A percentile compares a stretch with the other conserved stretches of the same genome.
phyloP scores from a whole-genome alignment of 768 basidiomycete species.

The Rhodocollybia butyracea region DNA sequence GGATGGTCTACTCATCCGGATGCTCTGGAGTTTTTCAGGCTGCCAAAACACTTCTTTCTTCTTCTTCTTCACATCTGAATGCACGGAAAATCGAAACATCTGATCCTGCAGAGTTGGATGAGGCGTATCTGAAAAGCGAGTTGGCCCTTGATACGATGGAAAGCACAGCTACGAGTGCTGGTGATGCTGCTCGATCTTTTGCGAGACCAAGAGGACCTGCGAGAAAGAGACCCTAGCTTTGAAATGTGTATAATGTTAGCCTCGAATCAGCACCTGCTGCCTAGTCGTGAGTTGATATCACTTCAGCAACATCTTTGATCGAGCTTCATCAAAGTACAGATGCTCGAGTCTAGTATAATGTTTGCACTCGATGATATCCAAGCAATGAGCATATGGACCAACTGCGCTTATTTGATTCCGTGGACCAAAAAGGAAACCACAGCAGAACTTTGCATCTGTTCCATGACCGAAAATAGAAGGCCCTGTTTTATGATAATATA shows the following conservation, averaged over 20 bases:
- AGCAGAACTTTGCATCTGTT: no score
- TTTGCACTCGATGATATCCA: no score
- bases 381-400: no score
- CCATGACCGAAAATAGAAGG: no score
- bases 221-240: constrained; percentile 41
- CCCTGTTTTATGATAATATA: no score
- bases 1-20: constrained; percentile 88
- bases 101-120: constrained; percentile 69
- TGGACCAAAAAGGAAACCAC: no score
- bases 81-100: constrained; percentile 80
- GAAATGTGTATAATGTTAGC: background rate
- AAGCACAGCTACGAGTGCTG: constrained; percentile 10
- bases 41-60: constrained; percentile 49
- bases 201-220: constrained; percentile 69
- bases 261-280: background rate
- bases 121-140: constrained; percentile 56
- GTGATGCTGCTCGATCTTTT: constrained; percentile 36
- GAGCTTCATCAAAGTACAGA: no score
- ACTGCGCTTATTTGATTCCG: no score
- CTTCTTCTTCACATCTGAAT: constrained; percentile 37
- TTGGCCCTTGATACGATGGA: constrained; percentile 36
- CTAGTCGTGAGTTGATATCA: no score
- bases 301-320: no score
- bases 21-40: constrained; percentile 52
- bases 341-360: no score